Base-by-base conservation (phyloP, 352 stramenopile species). In the Paralagenidium karlingii region DNA sequence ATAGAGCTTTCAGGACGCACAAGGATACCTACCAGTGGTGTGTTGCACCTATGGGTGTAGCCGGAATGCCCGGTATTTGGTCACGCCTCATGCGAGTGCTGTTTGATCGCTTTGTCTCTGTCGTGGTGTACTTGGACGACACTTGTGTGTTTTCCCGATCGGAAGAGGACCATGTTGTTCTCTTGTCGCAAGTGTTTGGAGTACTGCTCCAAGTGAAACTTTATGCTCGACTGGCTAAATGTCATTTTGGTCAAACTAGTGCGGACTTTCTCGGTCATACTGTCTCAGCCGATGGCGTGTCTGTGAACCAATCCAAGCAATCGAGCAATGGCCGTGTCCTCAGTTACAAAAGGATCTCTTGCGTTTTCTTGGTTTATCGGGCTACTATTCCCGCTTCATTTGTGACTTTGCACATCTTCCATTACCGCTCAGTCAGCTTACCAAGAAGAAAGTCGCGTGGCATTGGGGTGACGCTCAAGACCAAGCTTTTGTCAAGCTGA, bases 101-200 rank as follows among this genome's bases (percentile, higher is more conserved):
- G 0, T 64, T 75, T 16, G 49, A 21, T 6, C 40, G 50, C 7
- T 52, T 48, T n/a, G 16, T 2, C 69, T 46, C 65, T 39, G 36
- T 75, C 16, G 52, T 69, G 8, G 55, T 63, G 1, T 68, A 64
- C 21, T 24, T 65, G 2, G 55, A 67, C 21, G 61, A 62, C 30
- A 60, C 68, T 42, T 64, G 47, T 33, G 34, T 65, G 20, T 44
- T 64, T 22, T 67, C 43, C 15, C 16, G 24, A 10, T 44, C 15
- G 12, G 30, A 47, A 36, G 27, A 32, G 1, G 40, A 53, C 11
- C 47, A 55, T 20, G 32, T 43, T 9, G 34, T 55, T 7, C 53
- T 59, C 20, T 22, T 67, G 4, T 11, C 22, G 3, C 32, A 34
- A 13, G 15, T 65, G 0, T 65, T 55, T 16, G 38, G 56, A 13